Evolutionary conservation across 768 basidiomycete genomes (phyloP).

Genomic region (Rhizopogon roseolus): DNA sequence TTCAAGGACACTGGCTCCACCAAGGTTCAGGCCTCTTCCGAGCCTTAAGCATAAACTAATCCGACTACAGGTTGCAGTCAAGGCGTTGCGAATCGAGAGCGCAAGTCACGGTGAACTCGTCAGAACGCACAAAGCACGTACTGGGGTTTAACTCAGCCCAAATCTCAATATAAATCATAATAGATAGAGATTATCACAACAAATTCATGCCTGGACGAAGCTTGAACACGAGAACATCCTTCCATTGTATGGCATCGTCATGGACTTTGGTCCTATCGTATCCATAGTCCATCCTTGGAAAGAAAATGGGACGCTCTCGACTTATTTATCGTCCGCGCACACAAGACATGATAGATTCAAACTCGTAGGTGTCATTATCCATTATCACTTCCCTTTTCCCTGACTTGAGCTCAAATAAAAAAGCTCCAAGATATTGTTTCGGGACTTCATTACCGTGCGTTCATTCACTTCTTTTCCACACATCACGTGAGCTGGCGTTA

Average conservation of each 20-base stretch:
- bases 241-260: constrained; percentile 13
- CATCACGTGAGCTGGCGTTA: background rate
- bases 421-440: constrained; percentile 1
- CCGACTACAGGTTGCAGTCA: constrained; percentile 1
- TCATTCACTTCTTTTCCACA: background rate
- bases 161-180: background rate
- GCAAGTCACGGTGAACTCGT: background rate
- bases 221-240: constrained; percentile 18
- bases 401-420: background rate
- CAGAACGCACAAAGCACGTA: background rate
- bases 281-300: constrained; percentile 18
- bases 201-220: constrained; percentile 16
- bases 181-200: constrained; percentile 12
- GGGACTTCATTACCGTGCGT: constrained; percentile 1
- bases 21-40: background rate
- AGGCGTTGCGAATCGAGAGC: constrained; percentile 1
- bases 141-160: background rate
- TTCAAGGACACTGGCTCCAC: background rate
- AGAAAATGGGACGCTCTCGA: constrained; percentile 11
- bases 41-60: background rate
- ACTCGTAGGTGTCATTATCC: constrained; percentile 5
- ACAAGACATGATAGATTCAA: constrained; percentile 16
- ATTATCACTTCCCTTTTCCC: background rate
- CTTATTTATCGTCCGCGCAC: constrained; percentile 8
- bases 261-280: constrained; percentile 14